Evolutionary conservation across 2,329 filamentous ascomycete species (phyloP).

Genomic region (Alternaria sp.): DNA sequence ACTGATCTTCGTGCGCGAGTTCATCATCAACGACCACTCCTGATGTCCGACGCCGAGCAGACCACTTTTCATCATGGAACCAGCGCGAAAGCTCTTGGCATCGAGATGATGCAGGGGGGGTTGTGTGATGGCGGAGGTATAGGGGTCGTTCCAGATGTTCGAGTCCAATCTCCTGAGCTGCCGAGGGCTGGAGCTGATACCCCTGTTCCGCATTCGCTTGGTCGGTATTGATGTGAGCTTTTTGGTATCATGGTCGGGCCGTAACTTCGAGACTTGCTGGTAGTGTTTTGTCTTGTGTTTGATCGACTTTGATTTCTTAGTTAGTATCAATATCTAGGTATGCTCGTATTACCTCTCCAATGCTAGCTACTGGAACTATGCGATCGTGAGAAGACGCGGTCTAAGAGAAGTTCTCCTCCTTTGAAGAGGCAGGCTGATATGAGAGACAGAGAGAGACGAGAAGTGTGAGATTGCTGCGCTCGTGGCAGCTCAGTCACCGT

Average conservation of each 20-base stretch:
- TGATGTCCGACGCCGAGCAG: background rate
- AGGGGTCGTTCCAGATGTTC: background rate
- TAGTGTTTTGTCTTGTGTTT: background rate
- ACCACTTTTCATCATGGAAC: background rate
- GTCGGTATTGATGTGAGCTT: fast-evolving
- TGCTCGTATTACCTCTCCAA: background rate
- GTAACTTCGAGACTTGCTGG: background rate
- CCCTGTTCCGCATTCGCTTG: background rate
- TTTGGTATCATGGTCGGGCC: fast-evolving
- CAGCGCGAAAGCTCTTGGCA: background rate
- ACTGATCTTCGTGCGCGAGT: background rate
- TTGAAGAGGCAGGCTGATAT: background rate
- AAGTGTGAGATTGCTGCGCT: too few relatives aligned
- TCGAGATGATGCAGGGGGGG: background rate
- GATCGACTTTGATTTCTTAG: background rate
- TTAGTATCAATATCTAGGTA: fast-evolving
- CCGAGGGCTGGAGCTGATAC: background rate
- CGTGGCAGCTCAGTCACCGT: too few relatives aligned
- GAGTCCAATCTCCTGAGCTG: background rate
- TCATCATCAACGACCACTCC: too few relatives aligned
- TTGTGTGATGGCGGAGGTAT: background rate
- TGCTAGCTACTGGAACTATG: background rate
- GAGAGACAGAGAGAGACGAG: too few relatives aligned
- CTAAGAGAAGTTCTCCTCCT: background rate
- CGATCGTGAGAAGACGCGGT: background rate